Evolutionary conservation across 345 rosid genomes (phyloP), one percentile per base, ranked within the genome.

Genomic region (Eucalyptus guilfoylei): DNA sequence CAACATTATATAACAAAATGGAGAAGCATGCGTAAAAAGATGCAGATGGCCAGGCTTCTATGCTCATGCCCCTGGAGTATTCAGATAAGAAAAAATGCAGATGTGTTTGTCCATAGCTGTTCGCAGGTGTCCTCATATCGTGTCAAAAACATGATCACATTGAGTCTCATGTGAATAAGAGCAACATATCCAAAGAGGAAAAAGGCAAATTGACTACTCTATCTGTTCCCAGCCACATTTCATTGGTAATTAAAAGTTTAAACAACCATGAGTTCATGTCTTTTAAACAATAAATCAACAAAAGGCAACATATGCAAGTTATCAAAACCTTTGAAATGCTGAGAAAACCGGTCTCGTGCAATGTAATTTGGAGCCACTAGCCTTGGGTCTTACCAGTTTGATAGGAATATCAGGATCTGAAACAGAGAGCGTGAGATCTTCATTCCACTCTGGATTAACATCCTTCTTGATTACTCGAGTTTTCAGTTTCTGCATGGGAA

Each of bases 401-500:
- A 93, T 50, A 4, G 94, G 91, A 88, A 88, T 88, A 55, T 55
- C 90, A 49, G 94, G 91, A 87, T 93, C 92, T 8, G 90, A 69
- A 32, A 93, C 89, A 26, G 94, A 92, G 11, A 93, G 92, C 16
- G 95, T 93, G 28, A 93, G 90, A 86, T 92, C 94, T 85, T 93
- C 95, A 40, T 92, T 90, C 95, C 94, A 92, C 88, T 90, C 91
- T 14, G 95, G 95, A 89, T 93, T 93, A 47, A 92, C 88, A 58
- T 92, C 89, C 88, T 92, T 93, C 80, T 91, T 93, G 32, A 92
- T 89, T 11, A 93, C 93, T 19, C 94, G 92, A 62, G 94, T 93
- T 89, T 92, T 93, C 88, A 92, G 88, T 87, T 89, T 92, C 94
- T 92, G 94, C 89, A 64, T 42, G 60, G n/a, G 17, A 37, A 40